Percentiles rank a stretch among this genome's conserved stretches.
phyloP scores from a whole-genome alignment of 768 basidiomycete species.

The Phaffia tasmanica region DNA sequence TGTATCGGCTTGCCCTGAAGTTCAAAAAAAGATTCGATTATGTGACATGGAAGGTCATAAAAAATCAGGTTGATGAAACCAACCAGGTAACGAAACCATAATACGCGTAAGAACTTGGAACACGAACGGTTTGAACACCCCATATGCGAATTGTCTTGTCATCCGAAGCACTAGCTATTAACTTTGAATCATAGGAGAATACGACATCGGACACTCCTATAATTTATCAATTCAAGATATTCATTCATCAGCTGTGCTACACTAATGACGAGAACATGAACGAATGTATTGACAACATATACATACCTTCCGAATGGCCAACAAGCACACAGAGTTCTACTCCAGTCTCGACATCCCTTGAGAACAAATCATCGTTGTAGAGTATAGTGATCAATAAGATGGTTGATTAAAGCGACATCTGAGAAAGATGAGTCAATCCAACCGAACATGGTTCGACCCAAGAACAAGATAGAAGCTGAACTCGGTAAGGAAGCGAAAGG shows the following conservation, averaged over 20 bases:
- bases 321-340: slow-evolving; percentile 43
- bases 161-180: slow-evolving; percentile 84
- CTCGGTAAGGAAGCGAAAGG: not conserved
- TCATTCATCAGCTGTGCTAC: slow-evolving; percentile 48
- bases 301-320: slow-evolving; percentile 32
- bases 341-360: slow-evolving; percentile 13
- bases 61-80: not conserved
- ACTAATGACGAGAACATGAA: slow-evolving; percentile 44
- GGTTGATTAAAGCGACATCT: too few species aligned
- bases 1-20: slow-evolving; percentile 42
- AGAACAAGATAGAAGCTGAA: too few species aligned
- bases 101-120: slow-evolving; percentile 10
- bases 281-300: slow-evolving; percentile 16
- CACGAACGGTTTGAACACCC: slow-evolving; percentile 56
- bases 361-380: not conserved
- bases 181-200: slow-evolving; percentile 72
- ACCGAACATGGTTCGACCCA: not conserved
- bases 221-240: not conserved
- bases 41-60: not conserved
- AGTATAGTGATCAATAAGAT: too few species aligned
- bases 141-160: slow-evolving; percentile 81
- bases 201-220: slow-evolving; percentile 83
- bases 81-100: not conserved
- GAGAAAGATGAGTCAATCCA: not conserved
- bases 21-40: slow-evolving; percentile 22